Conservation (phyloP, 2,329 filamentous ascomycete genomes). For the Coniochaeta hoffmannii region DNA sequence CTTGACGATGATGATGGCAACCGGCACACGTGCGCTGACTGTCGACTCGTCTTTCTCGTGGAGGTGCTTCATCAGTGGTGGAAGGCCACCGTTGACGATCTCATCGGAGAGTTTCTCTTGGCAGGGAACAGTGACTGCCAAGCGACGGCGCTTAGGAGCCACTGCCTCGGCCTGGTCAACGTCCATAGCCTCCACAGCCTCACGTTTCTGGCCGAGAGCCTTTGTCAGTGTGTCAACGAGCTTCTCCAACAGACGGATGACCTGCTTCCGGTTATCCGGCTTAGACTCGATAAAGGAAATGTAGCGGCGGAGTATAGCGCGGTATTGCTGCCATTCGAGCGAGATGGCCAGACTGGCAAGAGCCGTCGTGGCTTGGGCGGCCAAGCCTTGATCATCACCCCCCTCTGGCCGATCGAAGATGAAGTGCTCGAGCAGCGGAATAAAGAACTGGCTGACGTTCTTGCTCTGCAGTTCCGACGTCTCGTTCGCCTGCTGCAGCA, state of each 20-base stretch:
- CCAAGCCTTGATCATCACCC: constrained; percentile 73
- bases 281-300: constrained; percentile 75
- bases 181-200: constrained; percentile 33
- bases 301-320: constrained; percentile 76
- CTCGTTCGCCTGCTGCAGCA: constrained; percentile 62
- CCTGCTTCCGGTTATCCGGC: constrained; percentile 75
- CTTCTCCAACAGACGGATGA: constrained; percentile 73
- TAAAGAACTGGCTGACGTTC: constrained; percentile 78
- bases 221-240: constrained; percentile 68
- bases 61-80: constrained; percentile 73
- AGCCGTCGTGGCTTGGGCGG: constrained; percentile 77
- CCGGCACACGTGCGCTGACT: constrained; percentile 85
- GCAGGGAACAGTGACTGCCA: constrained; percentile 61
- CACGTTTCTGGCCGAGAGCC: constrained; percentile 37
- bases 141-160: constrained; percentile 26
- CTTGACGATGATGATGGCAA: constrained; percentile 83
- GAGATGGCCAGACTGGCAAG: constrained; percentile 68
- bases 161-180: constrained; percentile 22
- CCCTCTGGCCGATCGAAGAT: constrained; percentile 73
- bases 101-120: constrained; percentile 63
- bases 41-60: constrained; percentile 93
- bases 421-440: constrained; percentile 90
- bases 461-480: constrained; percentile 60
- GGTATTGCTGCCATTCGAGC: constrained; percentile 86
- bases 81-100: constrained; percentile 67